Base-by-base conservation (phyloP, 2,329 filamentous ascomycete species). In the Colletotrichum scovillei region DNA sequence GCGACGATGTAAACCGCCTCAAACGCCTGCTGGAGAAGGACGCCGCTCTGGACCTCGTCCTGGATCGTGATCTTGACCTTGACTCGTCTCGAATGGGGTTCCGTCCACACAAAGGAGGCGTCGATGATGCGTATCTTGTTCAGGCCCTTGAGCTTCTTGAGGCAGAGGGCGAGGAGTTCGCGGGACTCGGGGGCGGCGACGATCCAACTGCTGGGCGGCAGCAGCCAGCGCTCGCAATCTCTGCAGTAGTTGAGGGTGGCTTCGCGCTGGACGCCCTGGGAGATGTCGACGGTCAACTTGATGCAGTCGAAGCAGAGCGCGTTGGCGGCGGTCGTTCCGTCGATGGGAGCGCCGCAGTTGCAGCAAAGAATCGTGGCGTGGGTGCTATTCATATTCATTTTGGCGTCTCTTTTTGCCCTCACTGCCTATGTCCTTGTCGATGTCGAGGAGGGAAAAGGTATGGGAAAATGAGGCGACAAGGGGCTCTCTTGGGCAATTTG, bases 11-110 rank as follows among this genome's bases (percentile, higher is more conserved):
- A 99, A 82, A 97, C 91, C 22, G 98, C 95, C 85, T 98, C 96
- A 81, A 99, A 98, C 63, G 92, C 93, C 84, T 99, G 97, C 84
- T 99, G 97, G 78, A 99, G 86, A 69, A 92, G 82, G 58, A 92
- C 88, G 30, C 90, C 90, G 68, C 91, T 90, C 64, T 88, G 88
- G 2, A 92, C 89, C 26, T 87, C 84, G 73, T 91, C 90, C 80
- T 98, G 97, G 60, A 98, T 92, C 0, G 97, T 98, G 82, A 99
- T 92, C 87, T 98, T 98, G 82, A 98, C 92, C 85, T 95, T 97
- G 76, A 98, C 89, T 81, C 97, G 89, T 80, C 95, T 89, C 78
- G 95, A 98, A 85, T 99, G 97, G 12, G 97, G 96, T 84, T 99
- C 97, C 1, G 97, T 99, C 97, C 97, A 99, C 80, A 98, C 94